These are phyloP conservation scores for Cytospora chrysosperma DNA, from an alignment of 2,329 filamentous ascomycete genomes.

Conservation along the genomic window DNA sequence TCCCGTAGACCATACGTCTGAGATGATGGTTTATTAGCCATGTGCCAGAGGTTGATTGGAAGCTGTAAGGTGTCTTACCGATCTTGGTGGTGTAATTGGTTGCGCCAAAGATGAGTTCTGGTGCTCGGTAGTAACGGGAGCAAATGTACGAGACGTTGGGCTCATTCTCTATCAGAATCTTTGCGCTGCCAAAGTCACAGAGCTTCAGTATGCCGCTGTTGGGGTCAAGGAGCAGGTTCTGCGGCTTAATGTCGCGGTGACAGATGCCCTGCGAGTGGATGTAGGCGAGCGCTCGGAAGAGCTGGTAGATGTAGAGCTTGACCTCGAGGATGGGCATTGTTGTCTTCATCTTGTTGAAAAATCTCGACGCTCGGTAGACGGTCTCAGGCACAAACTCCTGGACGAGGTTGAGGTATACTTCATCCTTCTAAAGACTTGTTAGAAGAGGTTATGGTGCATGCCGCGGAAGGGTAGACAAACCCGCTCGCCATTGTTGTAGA, in stretches of 20 bases:
- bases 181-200: slow-evolving; percentile 98
- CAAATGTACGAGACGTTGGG: slow-evolving; percentile 99
- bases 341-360: slow-evolving; percentile 99
- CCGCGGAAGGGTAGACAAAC: slow-evolving; percentile 51
- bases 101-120: slow-evolving; percentile 96
- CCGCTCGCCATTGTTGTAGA: slow-evolving; percentile 98
- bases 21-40: slow-evolving; percentile 1
- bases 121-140: slow-evolving; percentile 96
- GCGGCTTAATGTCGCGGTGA: slow-evolving; percentile 98
- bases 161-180: slow-evolving; percentile 98
- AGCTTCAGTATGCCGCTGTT: slow-evolving; percentile 90
- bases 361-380: slow-evolving; percentile 94
- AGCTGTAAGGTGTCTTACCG: slow-evolving; percentile 59
- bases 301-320: slow-evolving; percentile 99
- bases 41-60: neutral
- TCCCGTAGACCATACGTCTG: slow-evolving; percentile 98
- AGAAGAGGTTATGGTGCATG: slow-evolving; percentile 23
- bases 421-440: slow-evolving; percentile 71
- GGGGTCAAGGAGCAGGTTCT: slow-evolving; percentile 93
- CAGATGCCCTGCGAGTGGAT: slow-evolving; percentile 99
- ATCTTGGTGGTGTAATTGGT: slow-evolving; percentile 99
- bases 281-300: slow-evolving; percentile 96
- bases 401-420: slow-evolving; percentile 97
- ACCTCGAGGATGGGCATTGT: slow-evolving; percentile 99
- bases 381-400: slow-evolving; percentile 98